Evolutionary conservation across 2,329 filamentous ascomycete genomes (phyloP).

Genomic region (Cytospora chrysosperma): DNA sequence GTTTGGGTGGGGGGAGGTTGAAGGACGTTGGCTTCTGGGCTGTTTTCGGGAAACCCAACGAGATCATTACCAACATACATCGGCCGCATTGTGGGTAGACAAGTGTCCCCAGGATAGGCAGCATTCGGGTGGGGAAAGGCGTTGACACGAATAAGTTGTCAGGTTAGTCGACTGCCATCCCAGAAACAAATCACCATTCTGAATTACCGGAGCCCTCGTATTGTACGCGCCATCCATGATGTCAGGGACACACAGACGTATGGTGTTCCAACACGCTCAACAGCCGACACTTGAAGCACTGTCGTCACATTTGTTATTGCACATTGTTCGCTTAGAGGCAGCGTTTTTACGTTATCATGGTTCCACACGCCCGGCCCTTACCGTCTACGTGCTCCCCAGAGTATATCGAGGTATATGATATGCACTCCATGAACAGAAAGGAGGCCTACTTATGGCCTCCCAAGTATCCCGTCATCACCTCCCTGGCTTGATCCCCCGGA

Average conservation of each 20-base stretch:
- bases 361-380: too few relatives aligned
- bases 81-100: slow-evolving; percentile 23
- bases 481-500: too few relatives aligned
- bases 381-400: too few relatives aligned
- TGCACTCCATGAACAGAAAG: too few relatives aligned
- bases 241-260: slow-evolving; percentile 1
- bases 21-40: slow-evolving; percentile 17
- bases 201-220: slow-evolving; percentile 6
- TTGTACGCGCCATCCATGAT: slow-evolving; percentile 1
- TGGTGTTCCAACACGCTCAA: background rate
- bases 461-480: too few relatives aligned
- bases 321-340: too few relatives aligned
- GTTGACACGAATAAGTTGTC: slow-evolving; percentile 22
- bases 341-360: too few relatives aligned
- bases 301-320: background rate
- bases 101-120: slow-evolving; percentile 23
- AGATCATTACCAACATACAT: slow-evolving; percentile 21
- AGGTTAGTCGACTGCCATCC: slow-evolving; percentile 20
- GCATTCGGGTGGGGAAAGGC: slow-evolving; percentile 20
- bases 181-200: slow-evolving; percentile 13
- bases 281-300: background rate
- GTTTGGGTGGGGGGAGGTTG: slow-evolving; percentile 13
- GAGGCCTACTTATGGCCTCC: too few relatives aligned
- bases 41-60: slow-evolving; percentile 14
- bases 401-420: too few relatives aligned